A percentile compares a stretch with the other conserved stretches of the same genome.
phyloP scores from a whole-genome alignment of 2,329 filamentous ascomycete genomes.

The Xylariaceae sp. region DNA sequence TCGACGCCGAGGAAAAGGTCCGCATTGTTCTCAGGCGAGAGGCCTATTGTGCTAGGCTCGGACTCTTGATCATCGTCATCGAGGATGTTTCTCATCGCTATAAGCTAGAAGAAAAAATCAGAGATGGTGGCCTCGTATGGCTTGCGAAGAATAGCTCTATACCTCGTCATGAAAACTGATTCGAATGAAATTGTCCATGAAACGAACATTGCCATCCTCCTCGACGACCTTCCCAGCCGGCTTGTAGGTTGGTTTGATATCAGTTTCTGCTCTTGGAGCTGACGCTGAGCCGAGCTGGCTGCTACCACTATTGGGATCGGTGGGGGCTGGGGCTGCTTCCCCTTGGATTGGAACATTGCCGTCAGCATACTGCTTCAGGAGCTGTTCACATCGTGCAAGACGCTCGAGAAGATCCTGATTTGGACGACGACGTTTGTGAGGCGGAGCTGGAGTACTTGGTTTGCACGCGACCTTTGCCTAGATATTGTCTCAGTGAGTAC shows the following conservation, averaged over 20 bases:
- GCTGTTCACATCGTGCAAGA: conserved; percentile 30
- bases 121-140: neutral
- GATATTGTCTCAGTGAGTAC: conserved; percentile 8
- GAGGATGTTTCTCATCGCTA: conserved; percentile 27
- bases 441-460: conserved; percentile 26
- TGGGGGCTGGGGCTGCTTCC: neutral
- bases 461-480: conserved; percentile 32
- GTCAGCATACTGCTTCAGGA: conserved; percentile 30
- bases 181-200: conserved; percentile 30
- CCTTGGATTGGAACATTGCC: conserved; percentile 15
- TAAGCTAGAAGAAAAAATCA: conserved; percentile 21
- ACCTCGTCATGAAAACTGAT: conserved; percentile 32
- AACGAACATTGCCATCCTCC: conserved; percentile 29
- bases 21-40: conserved; percentile 25
- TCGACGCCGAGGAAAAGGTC: conserved; percentile 29
- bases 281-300: conserved; percentile 1
- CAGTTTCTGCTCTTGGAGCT: neutral
- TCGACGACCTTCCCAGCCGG: conserved; percentile 26
- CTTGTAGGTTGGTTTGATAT: neutral
- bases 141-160: neutral
- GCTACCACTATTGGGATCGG: neutral
- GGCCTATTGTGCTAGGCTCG: conserved; percentile 7
- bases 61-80: conserved; percentile 28
- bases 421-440: conserved; percentile 30
- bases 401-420: conserved; percentile 33